phyloP scores from a whole-genome alignment of 768 basidiomycete genomes.

The Neoboletus brunneissimus region DNA sequence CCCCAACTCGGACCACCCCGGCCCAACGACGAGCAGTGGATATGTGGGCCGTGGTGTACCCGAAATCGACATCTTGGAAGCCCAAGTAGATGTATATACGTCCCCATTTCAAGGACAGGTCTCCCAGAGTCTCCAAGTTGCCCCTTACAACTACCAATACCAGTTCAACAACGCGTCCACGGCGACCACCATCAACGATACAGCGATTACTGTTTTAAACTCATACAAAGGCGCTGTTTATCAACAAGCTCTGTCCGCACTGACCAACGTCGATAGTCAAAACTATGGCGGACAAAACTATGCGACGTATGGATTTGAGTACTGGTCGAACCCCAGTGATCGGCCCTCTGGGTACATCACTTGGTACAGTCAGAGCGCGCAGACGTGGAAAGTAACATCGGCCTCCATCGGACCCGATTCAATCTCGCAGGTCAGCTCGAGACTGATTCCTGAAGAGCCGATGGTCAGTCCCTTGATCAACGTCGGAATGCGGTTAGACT shows the following conservation, averaged over 20 bases:
- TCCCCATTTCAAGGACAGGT: slow-evolving; percentile 57
- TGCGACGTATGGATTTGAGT: slow-evolving; percentile 73
- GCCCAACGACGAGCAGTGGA: slow-evolving; percentile 49
- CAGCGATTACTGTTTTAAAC: slow-evolving; percentile 54
- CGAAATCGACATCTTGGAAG: slow-evolving; percentile 92
- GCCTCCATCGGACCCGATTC: slow-evolving; percentile 67
- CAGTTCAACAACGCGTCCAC: slow-evolving; percentile 53
- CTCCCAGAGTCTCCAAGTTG: slow-evolving; percentile 78
- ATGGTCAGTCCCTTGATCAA: slow-evolving; percentile 57
- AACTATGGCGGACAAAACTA: slow-evolving; percentile 58
- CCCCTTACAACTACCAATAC: slow-evolving; percentile 75
- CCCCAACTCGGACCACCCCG: slow-evolving; percentile 81
- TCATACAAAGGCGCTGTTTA: slow-evolving; percentile 64
- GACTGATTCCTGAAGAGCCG: slow-evolving; percentile 85
- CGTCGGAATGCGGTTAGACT: neutral
- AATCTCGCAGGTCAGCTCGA: slow-evolving; percentile 51
- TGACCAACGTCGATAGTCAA: slow-evolving; percentile 52
- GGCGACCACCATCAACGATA: slow-evolving; percentile 52
- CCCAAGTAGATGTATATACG: slow-evolving; percentile 56
- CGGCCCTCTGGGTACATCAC: slow-evolving; percentile 75
- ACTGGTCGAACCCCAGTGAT: slow-evolving; percentile 69
- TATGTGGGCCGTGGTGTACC: slow-evolving; percentile 72
- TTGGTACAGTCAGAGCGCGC: slow-evolving; percentile 68
- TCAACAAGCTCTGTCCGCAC: slow-evolving; percentile 74
- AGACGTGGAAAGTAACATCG: slow-evolving; percentile 72